A percentile compares a stretch with the other conserved stretches of the same genome.
Evolutionary conservation across 2,329 filamentous ascomycete genomes (phyloP).

Genomic region (Metarhizium humberi): DNA sequence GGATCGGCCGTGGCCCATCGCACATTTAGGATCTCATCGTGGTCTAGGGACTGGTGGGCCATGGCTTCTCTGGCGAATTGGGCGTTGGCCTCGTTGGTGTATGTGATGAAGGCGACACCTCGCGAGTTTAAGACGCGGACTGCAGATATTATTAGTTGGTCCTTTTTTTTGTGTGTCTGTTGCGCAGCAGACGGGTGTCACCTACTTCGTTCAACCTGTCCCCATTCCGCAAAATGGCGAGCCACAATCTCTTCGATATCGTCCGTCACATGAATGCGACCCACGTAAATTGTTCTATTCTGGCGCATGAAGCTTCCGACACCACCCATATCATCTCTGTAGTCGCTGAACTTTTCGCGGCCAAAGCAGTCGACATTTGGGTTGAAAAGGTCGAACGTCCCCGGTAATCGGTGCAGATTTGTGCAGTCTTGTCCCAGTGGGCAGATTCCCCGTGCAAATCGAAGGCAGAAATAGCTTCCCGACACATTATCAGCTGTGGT

Average conservation of each 20-base stretch:
- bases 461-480: conserved; percentile 86
- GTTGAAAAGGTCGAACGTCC: conserved; percentile 81
- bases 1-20: conserved; percentile 96
- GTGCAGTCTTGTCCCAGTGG: conserved; percentile 89
- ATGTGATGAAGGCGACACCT: conserved; percentile 93
- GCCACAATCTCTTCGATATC: conserved; percentile 96
- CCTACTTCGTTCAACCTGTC: conserved; percentile 69
- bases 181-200: neutral
- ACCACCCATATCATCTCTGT: conserved; percentile 95
- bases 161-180: neutral
- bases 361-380: conserved; percentile 88
- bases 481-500: conserved; percentile 67
- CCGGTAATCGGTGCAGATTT: conserved; percentile 83
- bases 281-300: conserved; percentile 89
- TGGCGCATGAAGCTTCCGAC: conserved; percentile 90
- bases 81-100: conserved; percentile 79
- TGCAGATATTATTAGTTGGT: conserved; percentile 8
- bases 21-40: conserved; percentile 89
- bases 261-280: conserved; percentile 88
- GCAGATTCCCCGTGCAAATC: conserved; percentile 75
- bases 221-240: conserved; percentile 95
- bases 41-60: conserved; percentile 86
- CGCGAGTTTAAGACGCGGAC: conserved; percentile 76
- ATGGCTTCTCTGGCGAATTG: conserved; percentile 93
- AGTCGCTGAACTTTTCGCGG: conserved; percentile 85